phyloP scores from a whole-genome alignment of 73 alveolate genomes.

The Tetrahymena thermophila region DNA sequence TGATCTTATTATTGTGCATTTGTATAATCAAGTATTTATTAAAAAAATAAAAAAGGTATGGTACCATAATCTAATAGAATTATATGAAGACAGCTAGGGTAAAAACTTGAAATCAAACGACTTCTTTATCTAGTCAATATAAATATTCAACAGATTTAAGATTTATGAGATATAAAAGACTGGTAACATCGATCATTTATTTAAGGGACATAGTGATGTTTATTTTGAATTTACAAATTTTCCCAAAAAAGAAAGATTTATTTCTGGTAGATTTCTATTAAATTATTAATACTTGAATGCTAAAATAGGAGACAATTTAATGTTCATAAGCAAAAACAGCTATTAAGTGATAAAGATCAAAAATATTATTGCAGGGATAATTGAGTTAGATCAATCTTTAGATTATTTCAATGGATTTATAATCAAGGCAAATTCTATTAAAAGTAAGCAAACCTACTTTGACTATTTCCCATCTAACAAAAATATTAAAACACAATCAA shows the following conservation, averaged over 20 bases:
- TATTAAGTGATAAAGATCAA: neutral
- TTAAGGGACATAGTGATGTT: neutral
- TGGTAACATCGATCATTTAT: neutral
- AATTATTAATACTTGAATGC: neutral
- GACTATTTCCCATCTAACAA: neutral
- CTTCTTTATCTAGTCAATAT: neutral
- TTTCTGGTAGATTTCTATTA: neutral
- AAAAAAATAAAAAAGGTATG: neutral
- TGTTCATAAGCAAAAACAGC: neutral
- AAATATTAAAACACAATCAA: neutral
- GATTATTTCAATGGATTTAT: neutral
- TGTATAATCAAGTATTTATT: neutral
- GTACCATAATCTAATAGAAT: neutral
- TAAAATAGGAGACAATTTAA: neutral
- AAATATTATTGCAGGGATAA: neutral
- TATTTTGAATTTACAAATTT: neutral
- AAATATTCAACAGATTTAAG: neutral
- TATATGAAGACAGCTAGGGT: neutral
- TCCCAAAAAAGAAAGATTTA: neutral
- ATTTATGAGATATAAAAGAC: neutral
- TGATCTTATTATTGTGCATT: neutral
- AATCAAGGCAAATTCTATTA: neutral
- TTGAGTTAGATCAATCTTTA: neutral
- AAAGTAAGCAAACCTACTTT: neutral
- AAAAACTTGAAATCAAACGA: neutral